phyloP scores from a whole-genome alignment of 1,284 basidiomycete genomes.

The Blastosporella zonata region DNA sequence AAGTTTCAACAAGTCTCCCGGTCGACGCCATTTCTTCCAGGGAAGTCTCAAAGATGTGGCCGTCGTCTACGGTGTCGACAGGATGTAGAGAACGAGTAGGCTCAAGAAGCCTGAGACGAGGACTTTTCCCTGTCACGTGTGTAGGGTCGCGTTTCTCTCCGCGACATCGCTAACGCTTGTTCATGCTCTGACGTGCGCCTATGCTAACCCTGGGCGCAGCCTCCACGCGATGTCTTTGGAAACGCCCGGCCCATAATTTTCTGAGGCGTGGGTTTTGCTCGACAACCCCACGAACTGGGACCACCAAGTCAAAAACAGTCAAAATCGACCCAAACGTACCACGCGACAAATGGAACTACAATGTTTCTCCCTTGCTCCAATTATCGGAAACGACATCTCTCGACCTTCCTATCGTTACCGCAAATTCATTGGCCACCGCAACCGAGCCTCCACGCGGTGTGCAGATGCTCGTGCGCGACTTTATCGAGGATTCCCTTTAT shows the following conservation, averaged over 20 bases:
- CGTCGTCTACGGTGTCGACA: not conserved
- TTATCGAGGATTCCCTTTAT: slow-evolving; percentile 95
- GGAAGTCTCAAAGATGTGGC: not conserved
- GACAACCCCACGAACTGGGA: slow-evolving; percentile 19
- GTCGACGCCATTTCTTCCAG: slow-evolving; percentile 30
- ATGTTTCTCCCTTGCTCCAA: slow-evolving; percentile 51
- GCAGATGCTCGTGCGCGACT: slow-evolving; percentile 95
- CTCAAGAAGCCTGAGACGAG: not conserved
- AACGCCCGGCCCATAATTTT: slow-evolving; percentile 19
- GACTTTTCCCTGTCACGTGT: slow-evolving; percentile 15
- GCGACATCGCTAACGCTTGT: not conserved
- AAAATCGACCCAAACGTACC: slow-evolving; percentile 25
- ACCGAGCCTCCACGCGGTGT: slow-evolving; percentile 75
- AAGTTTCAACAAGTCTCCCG: slow-evolving; percentile 62
- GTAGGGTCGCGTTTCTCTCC: not conserved
- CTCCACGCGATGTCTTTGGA: slow-evolving; percentile 29
- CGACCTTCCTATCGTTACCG: slow-evolving; percentile 68
- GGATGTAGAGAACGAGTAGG: not conserved
- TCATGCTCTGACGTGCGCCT: slow-evolving; percentile 19
- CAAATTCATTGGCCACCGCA: slow-evolving; percentile 63
- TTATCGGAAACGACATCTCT: slow-evolving; percentile 43
- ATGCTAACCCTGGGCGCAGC: slow-evolving; percentile 32
- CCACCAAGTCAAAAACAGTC: slow-evolving; percentile 14
- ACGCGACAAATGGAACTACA: slow-evolving; percentile 71
- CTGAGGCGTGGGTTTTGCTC: slow-evolving; percentile 22